A percentile compares a stretch with the other conserved stretches of the same genome.
phyloP scores from a whole-genome alignment of 2,329 filamentous ascomycete genomes.

The Colletotrichum costaricense region DNA sequence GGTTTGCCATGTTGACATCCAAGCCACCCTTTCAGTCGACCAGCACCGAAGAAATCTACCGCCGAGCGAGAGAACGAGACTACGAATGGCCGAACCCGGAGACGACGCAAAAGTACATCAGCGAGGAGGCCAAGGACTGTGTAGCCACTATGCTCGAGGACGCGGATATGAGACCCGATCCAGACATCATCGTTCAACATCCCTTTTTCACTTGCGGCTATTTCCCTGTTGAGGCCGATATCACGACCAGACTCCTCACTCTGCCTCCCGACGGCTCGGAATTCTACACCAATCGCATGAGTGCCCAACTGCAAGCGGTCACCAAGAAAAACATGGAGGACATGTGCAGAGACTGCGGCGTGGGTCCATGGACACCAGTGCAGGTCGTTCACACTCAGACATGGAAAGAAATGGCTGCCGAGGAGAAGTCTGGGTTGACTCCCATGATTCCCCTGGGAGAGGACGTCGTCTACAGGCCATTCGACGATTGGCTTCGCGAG shows the following conservation, averaged over 20 bases:
- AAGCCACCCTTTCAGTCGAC: conserved; percentile 96
- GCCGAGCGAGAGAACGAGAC: conserved; percentile 74
- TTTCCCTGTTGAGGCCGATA: conserved; percentile 72
- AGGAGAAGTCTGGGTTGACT: conserved; percentile 74
- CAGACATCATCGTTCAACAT: conserved; percentile 83
- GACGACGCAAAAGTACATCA: conserved; percentile 76
- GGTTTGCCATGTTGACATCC: conserved; percentile 95
- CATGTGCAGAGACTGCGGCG: conserved; percentile 68
- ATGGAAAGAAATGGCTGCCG: conserved; percentile 75
- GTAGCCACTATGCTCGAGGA: conserved; percentile 82
- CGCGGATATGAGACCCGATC: conserved; percentile 78
- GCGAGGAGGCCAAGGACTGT: conserved; percentile 79
- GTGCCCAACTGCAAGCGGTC: conserved; percentile 55
- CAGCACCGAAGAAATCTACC: conserved; percentile 88
- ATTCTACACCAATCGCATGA: conserved; percentile 65
- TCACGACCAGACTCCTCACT: conserved; percentile 68
- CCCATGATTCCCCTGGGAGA: conserved; percentile 71
- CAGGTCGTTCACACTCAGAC: conserved; percentile 65
- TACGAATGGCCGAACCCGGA: conserved; percentile 82
- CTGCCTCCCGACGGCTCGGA: conserved; percentile 66
- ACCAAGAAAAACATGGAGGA: conserved; percentile 65
- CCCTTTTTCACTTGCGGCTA: conserved; percentile 83
- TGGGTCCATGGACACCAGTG: conserved; percentile 64
- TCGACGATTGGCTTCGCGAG: conserved; percentile 70
- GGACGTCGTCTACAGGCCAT: conserved; percentile 73